Conservation (phyloP, 1,284 basidiomycete species). For the Irpex rosettiformis region DNA sequence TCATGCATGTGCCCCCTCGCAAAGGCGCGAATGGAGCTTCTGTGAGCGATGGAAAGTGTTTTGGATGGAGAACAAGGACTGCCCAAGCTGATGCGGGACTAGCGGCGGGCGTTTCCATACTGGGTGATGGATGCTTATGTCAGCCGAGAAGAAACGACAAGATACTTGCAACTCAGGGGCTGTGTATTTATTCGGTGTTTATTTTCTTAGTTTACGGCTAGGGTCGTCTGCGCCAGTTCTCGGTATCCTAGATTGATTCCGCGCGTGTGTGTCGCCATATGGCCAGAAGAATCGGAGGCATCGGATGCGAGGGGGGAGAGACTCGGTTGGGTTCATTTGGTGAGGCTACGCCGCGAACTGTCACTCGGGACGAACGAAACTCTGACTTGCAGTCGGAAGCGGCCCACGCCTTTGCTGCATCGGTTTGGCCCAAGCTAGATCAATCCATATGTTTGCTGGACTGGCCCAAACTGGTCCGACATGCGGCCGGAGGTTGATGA, state of each 20-base stretch:
- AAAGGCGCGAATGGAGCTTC: background rate
- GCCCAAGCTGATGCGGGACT: background rate
- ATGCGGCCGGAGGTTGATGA: background rate
- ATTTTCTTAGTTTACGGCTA: too few relatives aligned
- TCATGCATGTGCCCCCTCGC: background rate
- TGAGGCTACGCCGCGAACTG: background rate
- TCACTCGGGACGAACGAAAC: background rate
- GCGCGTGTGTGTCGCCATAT: background rate
- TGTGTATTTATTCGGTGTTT: too few relatives aligned
- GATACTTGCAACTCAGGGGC: too few relatives aligned
- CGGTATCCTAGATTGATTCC: background rate
- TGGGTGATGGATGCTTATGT: background rate
- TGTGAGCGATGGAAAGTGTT: background rate
- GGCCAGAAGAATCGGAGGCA: background rate
- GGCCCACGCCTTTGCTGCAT: background rate
- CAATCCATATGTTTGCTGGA: background rate
- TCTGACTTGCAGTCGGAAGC: background rate
- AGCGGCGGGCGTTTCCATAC: background rate
- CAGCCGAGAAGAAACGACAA: background rate
- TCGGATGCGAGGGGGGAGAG: background rate
- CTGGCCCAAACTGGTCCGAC: background rate
- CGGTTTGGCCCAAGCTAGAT: background rate
- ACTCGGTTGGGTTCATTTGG: background rate
- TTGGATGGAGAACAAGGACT: background rate
- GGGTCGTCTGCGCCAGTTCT: conserved; percentile 1